Evolutionary conservation across 139 green algal genomes (phyloP).

Genomic region (Micractinium conductrix): DNA sequence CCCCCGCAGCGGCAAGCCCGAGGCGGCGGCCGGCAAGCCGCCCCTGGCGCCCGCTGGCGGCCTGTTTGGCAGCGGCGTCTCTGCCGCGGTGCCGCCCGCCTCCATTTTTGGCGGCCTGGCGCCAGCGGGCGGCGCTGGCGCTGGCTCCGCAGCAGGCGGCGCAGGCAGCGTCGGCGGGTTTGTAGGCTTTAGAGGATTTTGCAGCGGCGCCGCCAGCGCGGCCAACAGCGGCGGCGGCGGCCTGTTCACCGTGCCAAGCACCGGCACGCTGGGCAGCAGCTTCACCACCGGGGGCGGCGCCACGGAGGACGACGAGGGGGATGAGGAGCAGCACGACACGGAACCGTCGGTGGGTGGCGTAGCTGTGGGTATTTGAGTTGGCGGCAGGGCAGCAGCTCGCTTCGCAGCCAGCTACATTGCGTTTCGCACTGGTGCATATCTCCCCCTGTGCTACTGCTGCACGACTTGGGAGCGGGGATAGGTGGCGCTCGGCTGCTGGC

Average conservation of each 20-base stretch:
- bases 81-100: background rate
- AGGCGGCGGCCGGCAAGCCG: background rate
- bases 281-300: background rate
- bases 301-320: conserved; percentile 14
- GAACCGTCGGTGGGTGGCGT: conserved; percentile 28
- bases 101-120: conserved; percentile 25
- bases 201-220: background rate
- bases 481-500: too few species aligned
- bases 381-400: too few species aligned
- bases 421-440: too few species aligned
- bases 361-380: too few species aligned
- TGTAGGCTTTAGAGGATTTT: too few species aligned
- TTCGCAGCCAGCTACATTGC: too few species aligned
- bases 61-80: conserved; percentile 4
- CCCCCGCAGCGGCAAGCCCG: too few species aligned
- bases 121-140: background rate
- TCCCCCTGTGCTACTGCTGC: too few species aligned
- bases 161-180: conserved; percentile 1
- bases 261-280: conserved; percentile 27
- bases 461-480: too few species aligned
- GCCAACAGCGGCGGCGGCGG: conserved; percentile 27
- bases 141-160: background rate
- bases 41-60: background rate
- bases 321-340: conserved; percentile 17
- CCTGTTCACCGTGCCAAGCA: conserved; percentile 18